A percentile compares a stretch with the other conserved stretches of the same genome.
Evolutionary conservation across 2,329 filamentous ascomycete genomes (phyloP).

Genomic region (Fonsecaea monophora): DNA sequence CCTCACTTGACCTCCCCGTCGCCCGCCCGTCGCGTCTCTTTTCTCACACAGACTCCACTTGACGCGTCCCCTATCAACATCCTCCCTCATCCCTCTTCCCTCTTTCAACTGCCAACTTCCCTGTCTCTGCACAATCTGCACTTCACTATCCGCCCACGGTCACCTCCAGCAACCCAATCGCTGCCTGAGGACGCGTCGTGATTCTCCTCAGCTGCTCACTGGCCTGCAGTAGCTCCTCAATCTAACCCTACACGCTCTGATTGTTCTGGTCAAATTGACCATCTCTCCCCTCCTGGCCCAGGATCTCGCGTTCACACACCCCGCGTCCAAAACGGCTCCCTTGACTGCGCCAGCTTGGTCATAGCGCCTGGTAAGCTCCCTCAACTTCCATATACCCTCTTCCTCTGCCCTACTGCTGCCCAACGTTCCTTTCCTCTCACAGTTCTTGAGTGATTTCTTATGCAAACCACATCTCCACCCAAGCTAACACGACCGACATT

Average conservation of each 20-base stretch:
- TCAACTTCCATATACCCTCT: slow-evolving; percentile 30
- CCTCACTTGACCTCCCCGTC: neutral
- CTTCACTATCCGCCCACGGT: slow-evolving; percentile 28
- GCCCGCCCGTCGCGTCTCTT: slow-evolving; percentile 11
- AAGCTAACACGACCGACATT: slow-evolving; percentile 12
- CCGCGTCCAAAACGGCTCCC: slow-evolving; percentile 32
- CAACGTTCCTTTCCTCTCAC: slow-evolving; percentile 20
- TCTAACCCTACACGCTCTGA: slow-evolving; percentile 17
- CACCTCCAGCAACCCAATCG: slow-evolving; percentile 34
- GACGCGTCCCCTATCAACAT: slow-evolving; percentile 12
- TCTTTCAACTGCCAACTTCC: slow-evolving; percentile 8
- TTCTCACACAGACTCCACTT: slow-evolving; percentile 11
- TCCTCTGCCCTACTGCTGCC: slow-evolving; percentile 14
- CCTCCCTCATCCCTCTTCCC: slow-evolving; percentile 8
- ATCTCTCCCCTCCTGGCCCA: slow-evolving; percentile 21
- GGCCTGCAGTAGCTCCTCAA: slow-evolving; percentile 38
- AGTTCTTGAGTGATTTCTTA: slow-evolving; percentile 11
- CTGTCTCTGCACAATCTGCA: slow-evolving; percentile 25
- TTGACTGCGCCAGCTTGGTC: slow-evolving; percentile 28
- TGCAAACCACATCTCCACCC: slow-evolving; percentile 9
- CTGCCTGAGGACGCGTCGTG: slow-evolving; percentile 28
- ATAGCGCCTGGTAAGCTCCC: slow-evolving; percentile 21
- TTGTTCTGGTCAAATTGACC: slow-evolving; percentile 18
- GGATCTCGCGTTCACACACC: slow-evolving; percentile 33
- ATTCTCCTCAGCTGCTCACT: slow-evolving; percentile 8